A percentile compares a stretch with the other conserved stretches of the same genome.
Conservation (phyloP, 23 red algal species). For the Chondrus crispus region DNA sequence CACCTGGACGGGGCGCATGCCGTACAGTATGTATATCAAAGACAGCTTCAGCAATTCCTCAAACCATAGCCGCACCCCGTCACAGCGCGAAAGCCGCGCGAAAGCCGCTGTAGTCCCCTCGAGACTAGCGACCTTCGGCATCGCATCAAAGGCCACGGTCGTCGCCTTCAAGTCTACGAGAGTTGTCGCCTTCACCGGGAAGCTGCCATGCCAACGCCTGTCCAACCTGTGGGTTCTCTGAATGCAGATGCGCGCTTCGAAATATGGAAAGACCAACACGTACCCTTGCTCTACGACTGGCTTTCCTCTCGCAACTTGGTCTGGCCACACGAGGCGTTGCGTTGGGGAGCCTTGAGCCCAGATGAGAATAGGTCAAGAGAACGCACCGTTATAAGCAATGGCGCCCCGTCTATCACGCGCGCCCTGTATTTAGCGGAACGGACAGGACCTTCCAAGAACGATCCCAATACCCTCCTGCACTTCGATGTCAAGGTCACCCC, state of each 20-base stretch:
- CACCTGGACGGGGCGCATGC: no score
- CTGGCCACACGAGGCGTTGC: slow-evolving; percentile 74
- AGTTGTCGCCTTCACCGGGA: no score
- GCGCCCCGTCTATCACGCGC: slow-evolving; percentile 10
- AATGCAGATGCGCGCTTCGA: slow-evolving; percentile 43
- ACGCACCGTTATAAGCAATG: no score
- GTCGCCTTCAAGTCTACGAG: no score
- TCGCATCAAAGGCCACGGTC: no score
- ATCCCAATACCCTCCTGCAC: slow-evolving; percentile 82
- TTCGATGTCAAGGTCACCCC: slow-evolving; percentile 45
- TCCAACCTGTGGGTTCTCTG: slow-evolving; percentile 43
- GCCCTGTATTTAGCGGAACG: slow-evolving; percentile 75
- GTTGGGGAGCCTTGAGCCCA: slow-evolving; percentile 43
- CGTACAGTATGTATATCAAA: no score
- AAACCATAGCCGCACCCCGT: no score
- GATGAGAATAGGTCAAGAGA: slow-evolving; percentile 9
- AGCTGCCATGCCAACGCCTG: no score
- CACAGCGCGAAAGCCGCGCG: no score
- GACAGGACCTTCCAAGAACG: slow-evolving; percentile 54
- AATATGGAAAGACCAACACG: slow-evolving; percentile 68
- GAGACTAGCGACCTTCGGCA: no score
- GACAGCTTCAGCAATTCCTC: no score
- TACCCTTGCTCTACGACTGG: slow-evolving; percentile 88
- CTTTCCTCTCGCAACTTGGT: slow-evolving; percentile 61
- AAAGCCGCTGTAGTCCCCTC: no score